Evolutionary conservation across 116 monocot species (phyloP), one percentile per base, ranked within the genome.

Genomic region (Phalaenopsis hybrid): DNA sequence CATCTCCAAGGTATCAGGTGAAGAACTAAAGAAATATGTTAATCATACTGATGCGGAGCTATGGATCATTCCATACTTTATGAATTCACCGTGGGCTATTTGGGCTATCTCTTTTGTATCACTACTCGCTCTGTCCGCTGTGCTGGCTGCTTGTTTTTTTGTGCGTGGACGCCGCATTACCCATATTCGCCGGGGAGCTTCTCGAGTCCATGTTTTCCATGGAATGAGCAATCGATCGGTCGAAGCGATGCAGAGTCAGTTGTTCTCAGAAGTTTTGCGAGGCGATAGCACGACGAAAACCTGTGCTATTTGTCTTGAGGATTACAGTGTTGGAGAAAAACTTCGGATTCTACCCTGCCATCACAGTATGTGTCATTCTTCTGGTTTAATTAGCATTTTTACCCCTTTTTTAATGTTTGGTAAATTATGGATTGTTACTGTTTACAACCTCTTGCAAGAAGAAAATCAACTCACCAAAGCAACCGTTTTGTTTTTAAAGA

Each of bases 281-380:
- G 97, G 92, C 81, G 92, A 90, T 72, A 91, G 91, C 78, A 97
- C 97, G 18, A 91, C 94, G 44, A 51, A 51, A 51, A 90, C 93
- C 5, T 97, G 97, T 82, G 94, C 97, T 44, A 94, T 97, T 74
- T 97, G 97, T 82, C 85, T 97, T 17, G 97, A 97, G 68, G 97
- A 94, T 82, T 97, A 97, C 75, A 84, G 16, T 65, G 79, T 86
- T 10, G 97, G 97, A 12, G 97, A 97, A 74, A 89, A 87, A 80
- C 86, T 97, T 74, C 84, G 94, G 80, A 52, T 97, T 75, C 89
- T 97, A 43, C 97, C 94, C 12, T 97, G 97, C 79, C 80, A 70
- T 50, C 97, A 97, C 76, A 94, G 97, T 97, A 94, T 74, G 95
- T 81, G 13, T 65, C 20, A n/a, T 4, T 70, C 61, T 79, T 37